Evolutionary conservation across 441 rosid species (phyloP).

Genomic region (Adansonia madagascariensis): DNA sequence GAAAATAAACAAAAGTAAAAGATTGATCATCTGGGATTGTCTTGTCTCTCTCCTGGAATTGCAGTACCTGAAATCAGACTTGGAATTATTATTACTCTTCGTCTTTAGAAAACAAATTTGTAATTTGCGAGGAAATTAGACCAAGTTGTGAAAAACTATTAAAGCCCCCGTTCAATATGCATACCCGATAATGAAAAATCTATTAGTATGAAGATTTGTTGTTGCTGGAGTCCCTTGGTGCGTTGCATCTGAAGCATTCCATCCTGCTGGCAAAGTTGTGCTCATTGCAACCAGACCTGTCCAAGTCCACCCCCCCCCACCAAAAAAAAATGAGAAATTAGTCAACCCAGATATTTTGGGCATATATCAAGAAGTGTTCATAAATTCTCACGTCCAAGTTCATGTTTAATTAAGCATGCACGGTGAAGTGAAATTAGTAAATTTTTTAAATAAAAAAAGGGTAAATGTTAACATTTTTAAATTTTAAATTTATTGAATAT

Average conservation of each 20-base stretch:
- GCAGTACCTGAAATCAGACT: not conserved
- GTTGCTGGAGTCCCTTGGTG: constrained; percentile 61
- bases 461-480: no score
- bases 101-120: no score
- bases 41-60: not conserved
- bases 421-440: no score
- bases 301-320: no score
- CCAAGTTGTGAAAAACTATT: no score
- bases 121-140: no score
- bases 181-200: no score
- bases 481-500: no score
- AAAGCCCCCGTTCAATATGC: no score
- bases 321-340: not conserved
- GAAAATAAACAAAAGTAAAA: not conserved
- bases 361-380: not conserved
- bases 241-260: constrained; percentile 82
- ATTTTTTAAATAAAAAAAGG: no score
- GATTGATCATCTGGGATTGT: not conserved
- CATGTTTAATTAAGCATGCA: not conserved
- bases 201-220: no score
- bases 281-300: constrained; percentile 72
- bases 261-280: constrained; percentile 84
- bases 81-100: no score
- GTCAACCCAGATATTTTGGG: not conserved
- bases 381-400: constrained; percentile 7